These are phyloP conservation scores for Stylosanthes scabra DNA, from an alignment of 331 rosid genomes.

Conservation along the genomic window DNA sequence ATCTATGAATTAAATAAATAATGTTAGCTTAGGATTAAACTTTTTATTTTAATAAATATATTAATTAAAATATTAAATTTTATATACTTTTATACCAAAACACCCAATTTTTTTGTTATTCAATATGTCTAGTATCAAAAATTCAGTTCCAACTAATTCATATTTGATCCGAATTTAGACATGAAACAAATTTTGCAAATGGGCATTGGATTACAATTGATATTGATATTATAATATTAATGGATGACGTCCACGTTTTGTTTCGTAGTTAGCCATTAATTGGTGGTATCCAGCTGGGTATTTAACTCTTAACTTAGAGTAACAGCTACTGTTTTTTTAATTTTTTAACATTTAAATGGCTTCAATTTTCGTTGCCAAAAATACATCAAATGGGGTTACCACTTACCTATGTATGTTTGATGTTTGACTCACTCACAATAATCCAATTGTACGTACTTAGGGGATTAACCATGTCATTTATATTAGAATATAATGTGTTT, in stretches of 20 bases:
- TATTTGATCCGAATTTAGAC: no score
- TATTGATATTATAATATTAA: not conserved
- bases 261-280: conserved; percentile 11
- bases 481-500: not conserved
- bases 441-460: not conserved
- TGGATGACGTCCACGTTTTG: conserved; percentile 39
- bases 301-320: conserved; percentile 53
- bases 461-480: not conserved
- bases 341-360: no score
- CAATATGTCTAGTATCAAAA: no score
- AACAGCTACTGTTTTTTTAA: conserved; percentile 40
- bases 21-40: no score
- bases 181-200: no score
- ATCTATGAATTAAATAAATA: no score
- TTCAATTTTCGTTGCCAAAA: not conserved
- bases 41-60: no score
- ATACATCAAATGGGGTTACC: not conserved
- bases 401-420: conserved; percentile 40
- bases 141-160: no score
- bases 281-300: conserved; percentile 50
- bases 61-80: no score
- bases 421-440: conserved; percentile 44
- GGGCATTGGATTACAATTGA: no score
- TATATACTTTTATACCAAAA: no score
- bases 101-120: no score